phyloP scores from a whole-genome alignment of 2,329 filamentous ascomycete genomes.

The Lachnellula suecica region DNA sequence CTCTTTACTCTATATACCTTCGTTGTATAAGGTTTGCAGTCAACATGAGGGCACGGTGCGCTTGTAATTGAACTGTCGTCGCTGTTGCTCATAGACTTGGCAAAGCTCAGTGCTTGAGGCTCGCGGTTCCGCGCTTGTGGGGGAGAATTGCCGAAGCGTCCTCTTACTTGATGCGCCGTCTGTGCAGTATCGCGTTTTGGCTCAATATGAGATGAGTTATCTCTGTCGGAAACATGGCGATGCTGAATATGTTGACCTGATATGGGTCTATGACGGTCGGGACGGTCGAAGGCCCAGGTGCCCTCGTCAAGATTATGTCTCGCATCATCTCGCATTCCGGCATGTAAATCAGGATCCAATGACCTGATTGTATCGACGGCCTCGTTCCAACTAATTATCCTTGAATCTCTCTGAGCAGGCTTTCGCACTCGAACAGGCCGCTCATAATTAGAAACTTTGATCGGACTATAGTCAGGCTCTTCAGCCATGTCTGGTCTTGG shows the following conservation, averaged over 20 bases:
- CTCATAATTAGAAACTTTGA: neutral
- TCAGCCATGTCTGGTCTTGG: neutral
- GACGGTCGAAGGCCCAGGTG: slow-evolving; percentile 4
- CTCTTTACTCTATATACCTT: slow-evolving; percentile 22
- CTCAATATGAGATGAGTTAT: neutral
- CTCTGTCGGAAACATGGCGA: slow-evolving; percentile 1
- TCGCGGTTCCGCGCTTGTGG: neutral
- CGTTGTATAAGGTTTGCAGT: slow-evolving; percentile 16
- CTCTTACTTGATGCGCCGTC: neutral
- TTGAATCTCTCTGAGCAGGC: slow-evolving; percentile 25
- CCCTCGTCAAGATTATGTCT: slow-evolving; percentile 5
- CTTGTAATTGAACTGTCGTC: neutral
- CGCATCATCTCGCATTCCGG: slow-evolving; percentile 26
- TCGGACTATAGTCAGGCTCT: neutral
- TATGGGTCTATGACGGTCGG: slow-evolving; percentile 2
- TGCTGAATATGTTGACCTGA: neutral
- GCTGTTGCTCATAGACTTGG: neutral
- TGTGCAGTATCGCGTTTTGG: neutral
- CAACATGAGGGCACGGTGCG: slow-evolving; percentile 26
- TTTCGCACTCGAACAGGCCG: slow-evolving; percentile 20
- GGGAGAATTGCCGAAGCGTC: neutral
- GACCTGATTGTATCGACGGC: slow-evolving; percentile 28
- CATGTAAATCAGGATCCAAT: slow-evolving; percentile 28
- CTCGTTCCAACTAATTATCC: slow-evolving; percentile 30
- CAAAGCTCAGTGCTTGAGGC: neutral